Conservation (phyloP, 2,329 filamentous ascomycete species). For the Esteya vermicola region DNA sequence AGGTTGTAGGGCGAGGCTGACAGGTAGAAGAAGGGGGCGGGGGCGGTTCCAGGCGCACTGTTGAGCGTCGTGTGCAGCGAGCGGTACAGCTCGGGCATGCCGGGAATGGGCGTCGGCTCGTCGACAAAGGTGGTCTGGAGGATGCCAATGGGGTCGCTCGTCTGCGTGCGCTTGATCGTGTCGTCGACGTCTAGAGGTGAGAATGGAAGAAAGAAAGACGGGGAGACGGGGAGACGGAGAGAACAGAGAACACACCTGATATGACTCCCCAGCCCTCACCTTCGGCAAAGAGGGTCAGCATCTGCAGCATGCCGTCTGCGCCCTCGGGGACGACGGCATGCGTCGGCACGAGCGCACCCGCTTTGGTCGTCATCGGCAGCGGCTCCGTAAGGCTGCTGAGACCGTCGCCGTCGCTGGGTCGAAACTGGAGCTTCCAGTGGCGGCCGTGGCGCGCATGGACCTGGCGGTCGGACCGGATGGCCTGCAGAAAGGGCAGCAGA, state of each 20-base stretch:
- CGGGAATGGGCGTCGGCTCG: slow-evolving; percentile 51
- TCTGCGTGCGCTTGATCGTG: slow-evolving; percentile 85
- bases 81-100: slow-evolving; percentile 76
- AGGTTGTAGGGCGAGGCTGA: slow-evolving; percentile 91
- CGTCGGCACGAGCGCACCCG: slow-evolving; percentile 31
- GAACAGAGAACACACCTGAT: slow-evolving; percentile 50
- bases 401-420: slow-evolving; percentile 58
- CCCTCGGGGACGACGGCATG: slow-evolving; percentile 35
- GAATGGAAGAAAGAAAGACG: too few species aligned
- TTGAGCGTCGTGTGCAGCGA: slow-evolving; percentile 42
- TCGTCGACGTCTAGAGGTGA: slow-evolving; percentile 63
- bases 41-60: too few species aligned
- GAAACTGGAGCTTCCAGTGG: slow-evolving; percentile 35
- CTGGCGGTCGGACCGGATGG: slow-evolving; percentile 55
- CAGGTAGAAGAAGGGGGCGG: slow-evolving; percentile 80
- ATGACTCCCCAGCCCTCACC: slow-evolving; percentile 74
- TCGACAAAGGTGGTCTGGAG: slow-evolving; percentile 74
- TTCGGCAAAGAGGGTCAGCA: slow-evolving; percentile 61
- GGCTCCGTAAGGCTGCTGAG: slow-evolving; percentile 51
- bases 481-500: slow-evolving; percentile 65
- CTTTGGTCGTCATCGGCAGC: slow-evolving; percentile 29
- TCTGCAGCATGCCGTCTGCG: slow-evolving; percentile 39
- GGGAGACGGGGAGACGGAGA: too few species aligned
- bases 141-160: slow-evolving; percentile 66
- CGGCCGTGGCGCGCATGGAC: slow-evolving; percentile 47